A percentile compares a stretch with the other conserved stretches of the same genome.
These are phyloP conservation scores for Marasmius fiardii DNA, from an alignment of 1,284 basidiomycete genomes.

Conservation along the genomic window DNA sequence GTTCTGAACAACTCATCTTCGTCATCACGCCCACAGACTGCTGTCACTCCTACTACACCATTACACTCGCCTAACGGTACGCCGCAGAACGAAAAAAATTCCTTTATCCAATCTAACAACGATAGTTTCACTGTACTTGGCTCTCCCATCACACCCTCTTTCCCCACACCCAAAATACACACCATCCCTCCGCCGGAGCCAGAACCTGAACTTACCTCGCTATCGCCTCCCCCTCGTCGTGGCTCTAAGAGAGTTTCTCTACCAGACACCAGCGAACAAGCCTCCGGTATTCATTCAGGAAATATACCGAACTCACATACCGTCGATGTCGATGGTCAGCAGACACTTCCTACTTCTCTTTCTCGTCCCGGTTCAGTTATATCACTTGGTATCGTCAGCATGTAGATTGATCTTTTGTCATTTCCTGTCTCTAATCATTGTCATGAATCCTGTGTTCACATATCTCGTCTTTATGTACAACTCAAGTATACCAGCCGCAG, in stretches of 20 bases:
- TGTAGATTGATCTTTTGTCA: constrained; percentile 24
- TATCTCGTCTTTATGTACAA: background rate
- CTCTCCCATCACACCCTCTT: constrained; percentile 37
- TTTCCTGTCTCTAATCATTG: background rate
- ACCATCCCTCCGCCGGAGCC: constrained; percentile 31
- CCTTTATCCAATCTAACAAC: background rate
- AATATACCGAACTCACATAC: background rate
- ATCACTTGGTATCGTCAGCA: constrained; percentile 40
- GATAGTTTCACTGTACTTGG: constrained; percentile 50
- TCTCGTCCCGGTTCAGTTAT: constrained; percentile 42
- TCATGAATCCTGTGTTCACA: background rate
- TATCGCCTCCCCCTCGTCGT: constrained; percentile 60
- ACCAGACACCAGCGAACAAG: constrained; percentile 3
- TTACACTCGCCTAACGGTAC: constrained; percentile 11
- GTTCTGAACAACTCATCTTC: constrained; percentile 4
- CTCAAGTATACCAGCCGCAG: too few relatives aligned
- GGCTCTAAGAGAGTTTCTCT: constrained; percentile 31
- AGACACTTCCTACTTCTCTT: constrained; percentile 26
- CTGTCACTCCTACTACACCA: constrained; percentile 7
- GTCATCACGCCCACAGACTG: constrained; percentile 16
- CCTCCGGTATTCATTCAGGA: background rate
- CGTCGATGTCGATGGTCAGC: background rate
- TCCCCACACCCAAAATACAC: constrained; percentile 26
- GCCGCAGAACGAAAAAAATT: background rate
- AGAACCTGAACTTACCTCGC: constrained; percentile 44